A percentile compares a stretch with the other conserved stretches of the same genome.
These are phyloP conservation scores for Aspergillus novofumigatus DNA, from an alignment of 2,329 filamentous ascomycete genomes.

Conservation along the genomic window DNA sequence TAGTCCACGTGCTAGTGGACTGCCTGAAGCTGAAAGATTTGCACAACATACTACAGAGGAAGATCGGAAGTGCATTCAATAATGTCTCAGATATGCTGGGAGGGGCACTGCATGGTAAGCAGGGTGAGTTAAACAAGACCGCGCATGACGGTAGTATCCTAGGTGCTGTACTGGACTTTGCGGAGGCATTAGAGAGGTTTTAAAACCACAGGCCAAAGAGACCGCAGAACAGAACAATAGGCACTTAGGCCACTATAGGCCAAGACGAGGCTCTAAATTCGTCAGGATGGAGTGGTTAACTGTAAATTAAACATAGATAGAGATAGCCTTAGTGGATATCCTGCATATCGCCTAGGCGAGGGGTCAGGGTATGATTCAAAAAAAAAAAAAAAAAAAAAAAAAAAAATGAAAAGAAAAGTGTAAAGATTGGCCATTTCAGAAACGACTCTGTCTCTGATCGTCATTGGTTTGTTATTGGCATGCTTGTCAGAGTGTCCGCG, in stretches of 20 bases:
- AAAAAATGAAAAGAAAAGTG: no score
- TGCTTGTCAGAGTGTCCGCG: no score
- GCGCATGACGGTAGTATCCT: slow-evolving; percentile 5
- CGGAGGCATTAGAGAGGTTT: slow-evolving; percentile 8
- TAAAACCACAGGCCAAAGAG: slow-evolving; percentile 3
- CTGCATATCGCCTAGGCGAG: slow-evolving; percentile 11
- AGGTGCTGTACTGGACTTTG: slow-evolving; percentile 11
- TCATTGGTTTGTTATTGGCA: no score
- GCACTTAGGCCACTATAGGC: slow-evolving; percentile 10
- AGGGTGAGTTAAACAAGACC: slow-evolving; percentile 8
- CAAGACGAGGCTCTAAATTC: slow-evolving; percentile 15
- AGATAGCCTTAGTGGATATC: slow-evolving; percentile 2
- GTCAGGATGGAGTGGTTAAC: slow-evolving; percentile 4
- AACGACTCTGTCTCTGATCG: no score
- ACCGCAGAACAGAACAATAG: slow-evolving; percentile 4
- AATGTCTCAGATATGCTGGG: slow-evolving; percentile 20
- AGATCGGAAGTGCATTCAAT: slow-evolving; percentile 18
- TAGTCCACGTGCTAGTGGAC: slow-evolving; percentile 17
- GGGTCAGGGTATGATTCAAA: slow-evolving; percentile 2
- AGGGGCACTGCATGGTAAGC: slow-evolving; percentile 14
- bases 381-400: no score
- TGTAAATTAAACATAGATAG: slow-evolving; percentile 3
- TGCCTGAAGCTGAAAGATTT: slow-evolving; percentile 13
- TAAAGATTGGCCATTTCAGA: no score
- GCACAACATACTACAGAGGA: background rate